Evolutionary conservation across 208 protist genomes (phyloP).

Genomic region (Borovskyia barvae): DNA sequence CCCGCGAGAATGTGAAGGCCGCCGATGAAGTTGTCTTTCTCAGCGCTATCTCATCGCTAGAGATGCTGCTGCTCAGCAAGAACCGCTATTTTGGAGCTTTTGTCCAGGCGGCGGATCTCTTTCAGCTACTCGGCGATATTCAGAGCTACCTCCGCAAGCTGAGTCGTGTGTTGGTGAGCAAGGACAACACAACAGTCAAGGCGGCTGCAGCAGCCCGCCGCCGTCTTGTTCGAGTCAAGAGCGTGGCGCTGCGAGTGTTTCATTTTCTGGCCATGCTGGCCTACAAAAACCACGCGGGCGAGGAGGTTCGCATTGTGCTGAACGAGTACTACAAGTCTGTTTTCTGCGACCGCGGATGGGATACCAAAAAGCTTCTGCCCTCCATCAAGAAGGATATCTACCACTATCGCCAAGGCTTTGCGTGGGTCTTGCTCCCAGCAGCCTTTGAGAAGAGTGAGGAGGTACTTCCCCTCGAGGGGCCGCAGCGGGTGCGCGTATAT

Average conservation of each 20-base stretch:
- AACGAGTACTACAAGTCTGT: conserved; percentile 89
- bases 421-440: conserved; percentile 74
- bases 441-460: conserved; percentile 78
- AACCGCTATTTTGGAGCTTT: conserved; percentile 87
- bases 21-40: conserved; percentile 81
- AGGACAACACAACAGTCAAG: conserved; percentile 42
- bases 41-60: conserved; percentile 51
- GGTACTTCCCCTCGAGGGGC: conserved; percentile 46
- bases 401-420: conserved; percentile 87
- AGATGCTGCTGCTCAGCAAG: conserved; percentile 75
- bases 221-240: conserved; percentile 67
- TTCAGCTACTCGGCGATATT: conserved; percentile 85
- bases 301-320: conserved; percentile 79
- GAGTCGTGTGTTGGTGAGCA: conserved; percentile 42
- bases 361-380: conserved; percentile 67
- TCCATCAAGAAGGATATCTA: conserved; percentile 81
- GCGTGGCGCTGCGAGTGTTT: conserved; percentile 63
- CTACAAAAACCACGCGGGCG: conserved; percentile 85
- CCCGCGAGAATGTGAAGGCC: conserved; percentile 77
- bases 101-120: conserved; percentile 55
- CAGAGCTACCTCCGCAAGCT: conserved; percentile 88
- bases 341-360: conserved; percentile 88
- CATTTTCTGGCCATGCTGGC: conserved; percentile 84
- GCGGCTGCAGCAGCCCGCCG: conserved; percentile 47
- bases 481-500: conserved; percentile 79